Evolutionary conservation across 305 asterid species (phyloP).

Genomic region (Fraxinus greggii): DNA sequence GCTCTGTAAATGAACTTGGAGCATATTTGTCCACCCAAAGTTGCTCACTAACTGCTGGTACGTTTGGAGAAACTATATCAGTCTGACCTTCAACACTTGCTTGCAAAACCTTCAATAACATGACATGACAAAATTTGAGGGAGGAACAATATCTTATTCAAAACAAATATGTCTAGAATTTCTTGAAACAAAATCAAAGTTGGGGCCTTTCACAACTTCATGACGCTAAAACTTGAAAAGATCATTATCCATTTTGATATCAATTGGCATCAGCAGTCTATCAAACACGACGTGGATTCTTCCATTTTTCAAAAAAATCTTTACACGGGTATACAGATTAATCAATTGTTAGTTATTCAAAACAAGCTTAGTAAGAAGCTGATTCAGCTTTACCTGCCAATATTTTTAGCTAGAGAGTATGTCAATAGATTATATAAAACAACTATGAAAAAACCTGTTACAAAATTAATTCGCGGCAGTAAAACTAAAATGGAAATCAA

Average conservation of each 20-base stretch:
- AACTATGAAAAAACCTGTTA: neutral
- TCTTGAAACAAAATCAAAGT: conserved; percentile 7
- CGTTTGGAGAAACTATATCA: conserved; percentile 39
- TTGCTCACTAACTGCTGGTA: conserved; percentile 50
- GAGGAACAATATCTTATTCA: conserved; percentile 5
- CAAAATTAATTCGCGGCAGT: neutral
- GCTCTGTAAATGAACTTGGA: conserved; percentile 94
- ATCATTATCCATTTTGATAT: conserved; percentile 12
- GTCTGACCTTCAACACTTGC: conserved; percentile 56
- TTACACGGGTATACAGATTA: neutral
- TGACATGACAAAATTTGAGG: conserved; percentile 17
- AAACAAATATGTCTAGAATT: neutral
- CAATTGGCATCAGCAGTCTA: conserved; percentile 3
- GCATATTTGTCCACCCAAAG: conserved; percentile 99
- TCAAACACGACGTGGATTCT: neutral
- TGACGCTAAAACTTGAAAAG: conserved; percentile 1
- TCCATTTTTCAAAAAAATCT: neutral
- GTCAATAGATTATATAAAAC: neutral
- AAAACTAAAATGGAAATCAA: neutral
- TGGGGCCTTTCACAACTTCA: neutral
- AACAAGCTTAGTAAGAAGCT: neutral
- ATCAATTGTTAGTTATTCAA: neutral
- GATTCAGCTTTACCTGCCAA: neutral
- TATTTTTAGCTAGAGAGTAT: neutral
- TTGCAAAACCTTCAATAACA: conserved; percentile 63